phyloP scores from a whole-genome alignment of 2,329 filamentous ascomycete species.

The Fusarium equiseti region DNA sequence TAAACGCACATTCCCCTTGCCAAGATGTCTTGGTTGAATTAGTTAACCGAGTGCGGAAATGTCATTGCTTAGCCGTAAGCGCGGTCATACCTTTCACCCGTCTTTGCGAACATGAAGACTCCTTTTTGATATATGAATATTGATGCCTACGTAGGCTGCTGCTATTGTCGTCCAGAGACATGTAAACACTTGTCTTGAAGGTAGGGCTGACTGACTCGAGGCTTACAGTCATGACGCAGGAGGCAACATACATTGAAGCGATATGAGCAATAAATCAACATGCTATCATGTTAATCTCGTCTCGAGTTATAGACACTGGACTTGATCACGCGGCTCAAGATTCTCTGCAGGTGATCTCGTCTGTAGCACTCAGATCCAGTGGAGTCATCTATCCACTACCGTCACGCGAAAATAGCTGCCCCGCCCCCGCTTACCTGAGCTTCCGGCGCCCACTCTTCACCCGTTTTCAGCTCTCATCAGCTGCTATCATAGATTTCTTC shows the following conservation, averaged over 20 bases:
- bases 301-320: conserved; percentile 8
- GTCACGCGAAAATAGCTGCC: conserved; percentile 28
- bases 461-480: conserved; percentile 18
- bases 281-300: not conserved
- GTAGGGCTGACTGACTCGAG: not conserved
- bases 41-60: not conserved
- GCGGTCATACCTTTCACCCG: not conserved
- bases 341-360: conserved; percentile 32
- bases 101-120: not conserved
- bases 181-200: conserved; percentile 23
- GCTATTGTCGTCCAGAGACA: not conserved
- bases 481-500: conserved; percentile 10
- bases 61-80: not conserved
- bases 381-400: conserved; percentile 23
- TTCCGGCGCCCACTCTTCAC: conserved; percentile 16
- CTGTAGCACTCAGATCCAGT: conserved; percentile 1
- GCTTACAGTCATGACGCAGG: conserved; percentile 13
- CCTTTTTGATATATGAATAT: not conserved
- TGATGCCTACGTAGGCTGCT: conserved; percentile 4
- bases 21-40: not conserved
- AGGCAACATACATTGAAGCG: not conserved
- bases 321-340: conserved; percentile 22
- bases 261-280: not conserved
- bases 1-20: not conserved
- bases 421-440: conserved; percentile 33